Conservation (phyloP, 495 filamentous ascomycete genomes). For the Neurospora sp. region DNA sequence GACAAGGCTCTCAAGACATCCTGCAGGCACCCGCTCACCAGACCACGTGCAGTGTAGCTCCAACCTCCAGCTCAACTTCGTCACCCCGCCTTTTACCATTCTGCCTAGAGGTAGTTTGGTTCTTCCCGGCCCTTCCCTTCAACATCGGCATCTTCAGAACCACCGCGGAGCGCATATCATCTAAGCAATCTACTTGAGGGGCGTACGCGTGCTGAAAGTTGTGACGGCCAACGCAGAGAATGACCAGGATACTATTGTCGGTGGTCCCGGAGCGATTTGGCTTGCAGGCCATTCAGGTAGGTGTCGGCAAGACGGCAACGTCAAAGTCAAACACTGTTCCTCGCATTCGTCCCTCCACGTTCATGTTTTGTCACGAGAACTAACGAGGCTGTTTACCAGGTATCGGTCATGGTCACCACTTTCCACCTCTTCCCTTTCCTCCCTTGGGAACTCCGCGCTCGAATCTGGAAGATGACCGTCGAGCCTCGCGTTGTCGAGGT, state of each 20-base stretch:
- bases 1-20: too few species aligned
- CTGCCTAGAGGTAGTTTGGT: not conserved
- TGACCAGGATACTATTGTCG: not conserved
- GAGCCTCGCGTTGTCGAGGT: not conserved
- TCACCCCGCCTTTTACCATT: not conserved
- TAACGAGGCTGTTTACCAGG: not conserved
- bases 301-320: not conserved
- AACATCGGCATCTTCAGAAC: not conserved
- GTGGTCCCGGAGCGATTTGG: not conserved
- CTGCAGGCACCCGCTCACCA: not conserved
- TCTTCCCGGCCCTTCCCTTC: not conserved
- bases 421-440: not conserved
- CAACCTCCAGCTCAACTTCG: not conserved
- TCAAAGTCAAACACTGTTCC: not conserved
- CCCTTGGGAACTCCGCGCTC: not conserved
- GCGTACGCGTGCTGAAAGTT: not conserved
- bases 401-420: not conserved
- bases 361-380: not conserved
- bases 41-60: not conserved
- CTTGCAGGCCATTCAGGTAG: not conserved
- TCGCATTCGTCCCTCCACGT: not conserved
- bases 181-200: not conserved
- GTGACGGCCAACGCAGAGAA: not conserved
- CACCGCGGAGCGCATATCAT: not conserved
- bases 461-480: not conserved